Evolutionary conservation across 306 rosid species (phyloP).

Genomic region (Cicer pinnatifidum): DNA sequence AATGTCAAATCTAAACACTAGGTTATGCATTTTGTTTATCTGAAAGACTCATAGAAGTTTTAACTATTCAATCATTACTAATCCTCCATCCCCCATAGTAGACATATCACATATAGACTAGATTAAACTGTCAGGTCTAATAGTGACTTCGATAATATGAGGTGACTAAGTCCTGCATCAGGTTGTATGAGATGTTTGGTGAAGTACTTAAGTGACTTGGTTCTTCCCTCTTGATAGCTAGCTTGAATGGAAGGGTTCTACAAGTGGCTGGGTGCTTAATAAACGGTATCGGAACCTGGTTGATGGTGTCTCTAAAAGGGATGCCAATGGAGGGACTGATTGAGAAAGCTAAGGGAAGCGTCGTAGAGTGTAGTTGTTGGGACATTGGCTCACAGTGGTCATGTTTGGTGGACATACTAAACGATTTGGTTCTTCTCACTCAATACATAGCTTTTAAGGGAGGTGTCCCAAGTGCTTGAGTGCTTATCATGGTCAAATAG

Average conservation of each 20-base stretch:
- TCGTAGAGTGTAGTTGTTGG: not conserved
- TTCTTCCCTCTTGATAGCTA: not conserved
- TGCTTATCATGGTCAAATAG: not conserved
- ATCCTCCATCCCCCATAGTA: not conserved
- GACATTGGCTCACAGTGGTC: not conserved
- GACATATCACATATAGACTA: not conserved
- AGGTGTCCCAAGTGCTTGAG: not conserved
- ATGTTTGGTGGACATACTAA: not conserved
- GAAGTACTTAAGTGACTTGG: not conserved
- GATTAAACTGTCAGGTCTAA: not conserved
- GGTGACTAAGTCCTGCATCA: not conserved
- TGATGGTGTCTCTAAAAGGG: not conserved
- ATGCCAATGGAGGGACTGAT: not conserved
- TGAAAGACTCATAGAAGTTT: not conserved
- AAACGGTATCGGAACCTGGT: not conserved
- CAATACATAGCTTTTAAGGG: not conserved
- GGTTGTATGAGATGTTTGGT: not conserved
- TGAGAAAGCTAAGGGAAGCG: not conserved
- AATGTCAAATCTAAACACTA: not conserved
- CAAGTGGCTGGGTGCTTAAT: not conserved
- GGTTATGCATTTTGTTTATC: conserved; percentile 1
- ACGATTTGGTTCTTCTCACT: not conserved
- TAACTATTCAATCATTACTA: not conserved
- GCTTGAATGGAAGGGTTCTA: not conserved
- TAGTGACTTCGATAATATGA: not conserved